Evolutionary conservation across 2,329 filamentous ascomycete genomes (phyloP).

Genomic region (Ophiostoma fasciatum): DNA sequence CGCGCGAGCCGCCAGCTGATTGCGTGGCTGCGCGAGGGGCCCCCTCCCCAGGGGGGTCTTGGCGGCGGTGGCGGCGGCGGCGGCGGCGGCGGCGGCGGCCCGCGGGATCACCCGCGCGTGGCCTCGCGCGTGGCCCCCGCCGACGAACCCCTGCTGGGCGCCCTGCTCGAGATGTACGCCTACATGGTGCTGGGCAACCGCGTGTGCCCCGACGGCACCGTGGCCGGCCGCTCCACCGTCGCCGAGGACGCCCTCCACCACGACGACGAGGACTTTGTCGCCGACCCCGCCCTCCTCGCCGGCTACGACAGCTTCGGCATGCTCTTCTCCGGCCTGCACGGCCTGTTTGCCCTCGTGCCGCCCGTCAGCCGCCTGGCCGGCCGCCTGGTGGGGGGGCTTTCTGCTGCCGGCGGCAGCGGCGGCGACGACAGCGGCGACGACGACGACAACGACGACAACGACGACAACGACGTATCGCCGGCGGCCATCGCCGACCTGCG

Average conservation of each 20-base stretch:
- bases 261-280: conserved; percentile 12
- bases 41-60: no score
- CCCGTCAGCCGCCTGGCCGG: conserved; percentile 8
- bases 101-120: no score
- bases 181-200: conserved; percentile 11
- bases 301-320: conserved; percentile 9
- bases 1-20: conserved; percentile 13
- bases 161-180: conserved; percentile 11
- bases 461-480: background rate
- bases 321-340: conserved; percentile 11
- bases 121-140: conserved; percentile 7
- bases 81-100: conserved; percentile 5
- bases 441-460: background rate
- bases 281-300: conserved; percentile 8
- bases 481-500: conserved; percentile 4
- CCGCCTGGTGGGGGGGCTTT: no score
- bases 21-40: conserved; percentile 13
- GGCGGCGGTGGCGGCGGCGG: no score
- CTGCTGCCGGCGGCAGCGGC: background rate
- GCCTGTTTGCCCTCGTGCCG: conserved; percentile 11
- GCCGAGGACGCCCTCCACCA: conserved; percentile 1
- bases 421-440: background rate
- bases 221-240: conserved; percentile 2
- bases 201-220: conserved; percentile 7
- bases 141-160: conserved; percentile 9